phyloP scores from a whole-genome alignment of 495 filamentous ascomycete species.

The Neurospora terricola region DNA sequence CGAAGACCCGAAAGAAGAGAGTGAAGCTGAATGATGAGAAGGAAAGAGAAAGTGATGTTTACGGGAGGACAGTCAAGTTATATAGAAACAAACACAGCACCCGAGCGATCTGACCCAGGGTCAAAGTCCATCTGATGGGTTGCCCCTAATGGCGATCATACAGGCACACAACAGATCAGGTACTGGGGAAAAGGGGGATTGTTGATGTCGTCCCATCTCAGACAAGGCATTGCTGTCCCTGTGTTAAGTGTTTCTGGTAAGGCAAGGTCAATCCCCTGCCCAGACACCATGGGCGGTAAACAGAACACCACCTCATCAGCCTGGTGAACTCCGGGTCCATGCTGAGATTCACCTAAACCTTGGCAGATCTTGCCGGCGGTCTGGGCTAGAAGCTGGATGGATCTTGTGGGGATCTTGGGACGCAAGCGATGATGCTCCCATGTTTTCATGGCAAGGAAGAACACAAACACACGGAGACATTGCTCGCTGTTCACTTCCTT shows the following conservation, averaged over 20 bases:
- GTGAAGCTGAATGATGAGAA: constrained; percentile 17
- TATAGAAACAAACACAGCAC: constrained; percentile 10
- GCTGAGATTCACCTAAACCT: background rate
- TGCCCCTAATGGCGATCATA: constrained; percentile 26
- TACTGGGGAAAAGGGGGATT: background rate
- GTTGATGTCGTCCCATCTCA: background rate
- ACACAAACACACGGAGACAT: background rate
- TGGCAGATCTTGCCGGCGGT: constrained; percentile 2
- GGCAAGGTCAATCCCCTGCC: constrained; percentile 7
- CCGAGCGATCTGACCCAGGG: background rate
- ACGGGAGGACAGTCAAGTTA: constrained; percentile 11
- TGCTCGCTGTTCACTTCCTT: background rate
- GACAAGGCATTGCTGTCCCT: constrained; percentile 12
- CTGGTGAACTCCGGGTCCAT: background rate
- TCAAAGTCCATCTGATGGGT: background rate
- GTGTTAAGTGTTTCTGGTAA: constrained; percentile 12
- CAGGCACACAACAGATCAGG: constrained; percentile 11
- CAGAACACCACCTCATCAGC: background rate
- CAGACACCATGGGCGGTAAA: background rate
- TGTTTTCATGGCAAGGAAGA: background rate
- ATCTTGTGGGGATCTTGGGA: background rate
- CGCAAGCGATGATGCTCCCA: background rate
- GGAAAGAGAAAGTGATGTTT: constrained; percentile 26
- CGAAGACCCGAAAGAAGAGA: constrained; percentile 19
- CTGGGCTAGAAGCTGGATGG: background rate